These are phyloP conservation scores for Periconia sp. DNA, from an alignment of 2,329 filamentous ascomycete genomes.

Conservation along the genomic window DNA sequence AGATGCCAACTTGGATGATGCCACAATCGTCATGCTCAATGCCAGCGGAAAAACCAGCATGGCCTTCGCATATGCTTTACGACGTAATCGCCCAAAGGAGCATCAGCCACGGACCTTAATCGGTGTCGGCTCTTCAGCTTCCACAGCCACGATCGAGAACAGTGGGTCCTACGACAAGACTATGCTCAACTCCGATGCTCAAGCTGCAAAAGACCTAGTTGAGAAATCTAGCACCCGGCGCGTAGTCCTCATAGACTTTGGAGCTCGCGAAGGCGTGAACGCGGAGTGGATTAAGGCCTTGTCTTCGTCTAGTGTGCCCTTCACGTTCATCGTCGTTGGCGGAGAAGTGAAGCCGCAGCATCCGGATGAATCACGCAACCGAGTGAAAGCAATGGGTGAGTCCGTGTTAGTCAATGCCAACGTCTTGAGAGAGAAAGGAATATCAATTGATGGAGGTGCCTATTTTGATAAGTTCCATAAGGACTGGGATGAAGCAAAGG, in stretches of 20 bases:
- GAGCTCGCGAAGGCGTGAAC: constrained; percentile 18
- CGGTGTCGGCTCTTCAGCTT: constrained; percentile 24
- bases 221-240: constrained; percentile 5
- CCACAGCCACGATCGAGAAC: constrained; percentile 13
- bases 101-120: constrained; percentile 23
- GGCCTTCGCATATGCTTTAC: constrained; percentile 24
- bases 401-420: constrained; percentile 25
- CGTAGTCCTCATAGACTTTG: constrained; percentile 29
- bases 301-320: constrained; percentile 3
- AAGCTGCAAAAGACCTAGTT: constrained; percentile 5
- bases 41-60: constrained; percentile 30
- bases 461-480: constrained; percentile 24
- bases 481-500: constrained; percentile 23
- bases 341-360: constrained; percentile 12
- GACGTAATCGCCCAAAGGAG: constrained; percentile 20
- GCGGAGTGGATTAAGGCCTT: constrained; percentile 16
- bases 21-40: constrained; percentile 25
- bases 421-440: constrained; percentile 26
- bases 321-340: constrained; percentile 22
- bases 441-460: constrained; percentile 19
- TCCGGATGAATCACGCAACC: not conserved
- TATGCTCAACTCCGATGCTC: constrained; percentile 18
- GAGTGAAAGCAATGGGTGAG: constrained; percentile 6
- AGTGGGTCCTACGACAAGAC: constrained; percentile 28
- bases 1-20: constrained; percentile 22